These are phyloP conservation scores for Cucurbita ficifolia DNA, from an alignment of 306 rosid species.

Conservation along the genomic window DNA sequence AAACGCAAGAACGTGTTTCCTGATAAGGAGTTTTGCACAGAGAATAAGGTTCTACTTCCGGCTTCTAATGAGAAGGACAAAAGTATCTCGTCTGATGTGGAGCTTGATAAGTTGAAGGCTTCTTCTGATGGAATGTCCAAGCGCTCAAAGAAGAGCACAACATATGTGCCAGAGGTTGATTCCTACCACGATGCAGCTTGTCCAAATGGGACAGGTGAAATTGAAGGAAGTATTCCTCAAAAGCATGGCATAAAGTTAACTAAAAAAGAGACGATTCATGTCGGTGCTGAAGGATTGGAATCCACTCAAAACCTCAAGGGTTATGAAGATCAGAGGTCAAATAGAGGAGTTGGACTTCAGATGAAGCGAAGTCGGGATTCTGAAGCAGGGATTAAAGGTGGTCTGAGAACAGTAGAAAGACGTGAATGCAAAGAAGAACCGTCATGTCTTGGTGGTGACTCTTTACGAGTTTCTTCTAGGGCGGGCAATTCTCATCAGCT, in stretches of 20 bases:
- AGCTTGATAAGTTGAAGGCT: conserved; percentile 21
- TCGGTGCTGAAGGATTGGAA: conserved; percentile 21
- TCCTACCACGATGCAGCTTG: conserved; percentile 16
- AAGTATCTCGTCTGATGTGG: conserved; percentile 21
- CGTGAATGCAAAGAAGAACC: conserved; percentile 6
- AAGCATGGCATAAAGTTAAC: conserved; percentile 9
- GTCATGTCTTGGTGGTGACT: background rate
- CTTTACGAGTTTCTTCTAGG: background rate
- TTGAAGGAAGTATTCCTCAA: conserved; percentile 11
- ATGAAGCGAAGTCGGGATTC: conserved; percentile 23
- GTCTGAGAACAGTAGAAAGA: conserved; percentile 14
- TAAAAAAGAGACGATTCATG: conserved; percentile 18
- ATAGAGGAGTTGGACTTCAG: conserved; percentile 14
- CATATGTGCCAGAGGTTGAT: conserved; percentile 21
- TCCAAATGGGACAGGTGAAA: conserved; percentile 18
- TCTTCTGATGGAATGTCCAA: conserved; percentile 26
- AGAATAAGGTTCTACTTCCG: conserved; percentile 22
- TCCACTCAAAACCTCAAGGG: conserved; percentile 19
- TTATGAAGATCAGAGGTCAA: conserved; percentile 20
- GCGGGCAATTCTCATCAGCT: conserved; percentile 17
- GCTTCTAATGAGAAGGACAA: conserved; percentile 23
- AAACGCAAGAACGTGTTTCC: conserved; percentile 21
- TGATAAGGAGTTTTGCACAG: conserved; percentile 16
- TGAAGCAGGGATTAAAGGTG: conserved; percentile 21
- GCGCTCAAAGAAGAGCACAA: conserved; percentile 26